Evolutionary conservation across 352 stramenopile species (phyloP), one percentile per base, ranked within the genome.

Genomic region (Pythium coloratum): DNA sequence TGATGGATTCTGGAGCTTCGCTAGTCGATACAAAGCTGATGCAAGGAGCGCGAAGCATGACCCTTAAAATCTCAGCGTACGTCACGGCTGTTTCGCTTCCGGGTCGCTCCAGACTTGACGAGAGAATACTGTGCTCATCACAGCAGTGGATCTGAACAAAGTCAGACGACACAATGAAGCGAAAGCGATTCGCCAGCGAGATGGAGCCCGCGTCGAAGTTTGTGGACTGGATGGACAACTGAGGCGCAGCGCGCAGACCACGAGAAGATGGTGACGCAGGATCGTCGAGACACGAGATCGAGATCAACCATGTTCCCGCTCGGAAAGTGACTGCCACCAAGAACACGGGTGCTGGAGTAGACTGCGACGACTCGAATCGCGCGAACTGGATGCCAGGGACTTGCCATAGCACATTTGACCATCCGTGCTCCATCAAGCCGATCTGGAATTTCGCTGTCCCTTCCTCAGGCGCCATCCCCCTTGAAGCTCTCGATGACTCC

Each of bases 341-440:
- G 56, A 95, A 92, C 6, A 85, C 84, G 26, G 71, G 38, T 6
- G 50, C 1, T 49, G 56, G 28, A 38, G 59, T 50, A 36, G 63
- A 71, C 0, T 76, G 58, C 10, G 69, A 66, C 28, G 61, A 9
- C 18, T 51, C 44, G 67, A 91, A 88, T 6, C 80, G 84, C 14
- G 84, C 86, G 62, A 95, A 95, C 69, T 95, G 88, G 67, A 95
- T 92, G 0, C 88, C 88, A 34, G 76, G 75, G 46, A 92, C 84
- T 69, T 94, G 80, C 88, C 88, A 95, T 44, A 95, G 61, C 24
- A 73, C 59, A 66, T 91, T 92, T 9, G 88, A 94, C 88, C 88
- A 95, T 2, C 85, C 85, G 10, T 81, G 86, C 26, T 64, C 53
- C 0, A 79, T 78, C 5, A 76, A 73, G 26, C 87, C 84, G 28